phyloP scores from a whole-genome alignment of 2,329 filamentous ascomycete species.

The Triangularia verruculosa region DNA sequence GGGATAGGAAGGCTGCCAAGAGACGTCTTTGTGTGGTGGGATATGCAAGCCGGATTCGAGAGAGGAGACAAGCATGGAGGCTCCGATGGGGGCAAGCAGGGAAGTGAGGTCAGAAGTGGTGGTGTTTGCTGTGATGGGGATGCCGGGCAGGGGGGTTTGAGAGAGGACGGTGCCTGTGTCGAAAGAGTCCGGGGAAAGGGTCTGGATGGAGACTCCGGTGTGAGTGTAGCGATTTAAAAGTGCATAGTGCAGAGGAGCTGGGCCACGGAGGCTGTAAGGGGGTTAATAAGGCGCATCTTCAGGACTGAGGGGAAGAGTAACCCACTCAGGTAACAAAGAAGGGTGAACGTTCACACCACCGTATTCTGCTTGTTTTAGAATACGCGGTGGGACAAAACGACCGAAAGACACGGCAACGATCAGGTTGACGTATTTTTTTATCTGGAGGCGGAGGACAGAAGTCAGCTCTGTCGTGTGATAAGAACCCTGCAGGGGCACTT shows the following conservation, averaged over 20 bases:
- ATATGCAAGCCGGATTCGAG: conserved; percentile 64
- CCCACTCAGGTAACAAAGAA: conserved; percentile 79
- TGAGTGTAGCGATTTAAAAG: conserved; percentile 58
- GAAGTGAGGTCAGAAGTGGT: conserved; percentile 48
- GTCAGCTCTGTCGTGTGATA: not conserved
- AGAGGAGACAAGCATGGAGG: conserved; percentile 65
- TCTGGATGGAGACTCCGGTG: conserved; percentile 84
- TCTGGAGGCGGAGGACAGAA: conserved; percentile 21
- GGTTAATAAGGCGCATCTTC: conserved; percentile 1
- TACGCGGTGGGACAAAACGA: conserved; percentile 75
- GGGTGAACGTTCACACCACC: conserved; percentile 93
- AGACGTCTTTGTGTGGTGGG: conserved; percentile 49
- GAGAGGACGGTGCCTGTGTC: conserved; percentile 75
- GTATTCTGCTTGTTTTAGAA: conserved; percentile 69
- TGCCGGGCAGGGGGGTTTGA: conserved; percentile 61
- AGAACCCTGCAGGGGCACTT: conserved; percentile 32
- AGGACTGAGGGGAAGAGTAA: conserved; percentile 27
- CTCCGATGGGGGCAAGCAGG: conserved; percentile 61
- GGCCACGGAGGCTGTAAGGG: conserved; percentile 65
- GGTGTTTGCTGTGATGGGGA: conserved; percentile 46
- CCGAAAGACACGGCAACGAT: conserved; percentile 94
- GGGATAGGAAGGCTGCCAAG: conserved; percentile 24
- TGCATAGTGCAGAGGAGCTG: conserved; percentile 84
- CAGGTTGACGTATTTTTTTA: conserved; percentile 57
- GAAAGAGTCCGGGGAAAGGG: conserved; percentile 71